Conservation (phyloP, 2,329 filamentous ascomycete genomes). For the Claviceps purpurea region DNA sequence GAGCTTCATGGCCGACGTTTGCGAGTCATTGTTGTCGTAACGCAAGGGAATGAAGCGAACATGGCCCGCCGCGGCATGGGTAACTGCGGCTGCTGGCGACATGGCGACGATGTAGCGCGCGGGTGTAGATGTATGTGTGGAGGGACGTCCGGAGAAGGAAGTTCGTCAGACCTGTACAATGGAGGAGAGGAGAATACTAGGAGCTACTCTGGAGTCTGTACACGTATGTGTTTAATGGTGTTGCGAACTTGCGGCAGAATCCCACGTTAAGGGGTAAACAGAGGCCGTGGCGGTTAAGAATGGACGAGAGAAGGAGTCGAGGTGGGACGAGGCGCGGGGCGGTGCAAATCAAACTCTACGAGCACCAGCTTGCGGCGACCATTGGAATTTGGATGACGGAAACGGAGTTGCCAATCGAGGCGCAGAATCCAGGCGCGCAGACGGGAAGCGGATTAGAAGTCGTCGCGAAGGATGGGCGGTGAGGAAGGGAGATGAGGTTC, state of each 20-base stretch:
- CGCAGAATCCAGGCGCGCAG: constrained; percentile 1
- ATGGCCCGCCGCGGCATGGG: constrained; percentile 24
- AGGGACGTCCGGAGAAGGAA: not conserved
- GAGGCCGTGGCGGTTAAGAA: not conserved
- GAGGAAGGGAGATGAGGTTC: no score
- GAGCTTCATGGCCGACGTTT: constrained; percentile 65
- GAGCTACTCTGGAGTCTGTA: not conserved
- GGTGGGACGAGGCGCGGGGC: not conserved
- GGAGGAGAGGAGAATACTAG: not conserved
- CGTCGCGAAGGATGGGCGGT: no score
- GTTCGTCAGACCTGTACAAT: not conserved
- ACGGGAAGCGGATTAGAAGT: no score
- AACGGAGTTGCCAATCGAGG: not conserved
- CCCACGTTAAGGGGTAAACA: not conserved
- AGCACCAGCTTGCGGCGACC: not conserved
- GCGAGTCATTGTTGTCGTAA: constrained; percentile 66
- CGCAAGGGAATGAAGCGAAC: constrained; percentile 57
- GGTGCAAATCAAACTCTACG: not conserved
- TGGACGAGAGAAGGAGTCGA: not conserved
- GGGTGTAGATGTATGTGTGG: not conserved
- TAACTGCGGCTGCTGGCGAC: constrained; percentile 19
- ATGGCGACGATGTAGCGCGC: constrained; percentile 13
- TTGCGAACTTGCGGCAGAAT: not conserved
- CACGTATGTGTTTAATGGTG: no score
- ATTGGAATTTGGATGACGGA: not conserved